Base-by-base conservation (phyloP, 2,329 filamentous ascomycete genomes). In the Aspergillus carbonarius region DNA sequence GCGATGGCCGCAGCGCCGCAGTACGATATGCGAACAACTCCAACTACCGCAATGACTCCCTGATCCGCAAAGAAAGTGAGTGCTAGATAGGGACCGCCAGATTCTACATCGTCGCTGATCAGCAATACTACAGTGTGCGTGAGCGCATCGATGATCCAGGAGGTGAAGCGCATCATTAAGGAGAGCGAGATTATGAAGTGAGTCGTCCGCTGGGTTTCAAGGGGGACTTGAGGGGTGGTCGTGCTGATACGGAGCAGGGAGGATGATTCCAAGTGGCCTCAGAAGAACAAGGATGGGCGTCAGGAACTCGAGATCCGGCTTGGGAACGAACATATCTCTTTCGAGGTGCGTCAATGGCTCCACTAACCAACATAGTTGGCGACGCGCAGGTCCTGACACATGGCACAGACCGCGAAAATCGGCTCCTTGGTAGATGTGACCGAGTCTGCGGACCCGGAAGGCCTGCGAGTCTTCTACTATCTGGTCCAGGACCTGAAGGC, bases 31-130 rank as follows among this genome's bases (percentile, higher is more conserved):
- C 95, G 64, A 99, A 99, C 83, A 99, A 99, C 78, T 98, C 93
- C 58, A 99, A 99, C 79, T 99, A 99, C 80, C 88, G 95, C 72
- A 99, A 99, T 78, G 95, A 99, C 75, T 97, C 93, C 63, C 81
- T 99, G 68, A 99, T 99, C 73, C 90, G 95, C 65, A 99, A 99
- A 93, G 95, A 99, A 82, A 99, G 95, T 97, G 82, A 68, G 92
- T 77, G 42, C 34, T 49, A 25, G 58, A 27, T 32, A 55, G 20
- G 42, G 52, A 55, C 55, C 58, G 46, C 57, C 54, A 39, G 18
- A 17, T 34, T 15, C 42, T 46, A 40, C 27, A 32, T 30, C 39
- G 44, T 52, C 50, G 48, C 66, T 74, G 54, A 73, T 57, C 30
- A 57, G 20, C 17, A 25, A 18, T 37, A 30, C 15, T 59, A 58